Evolutionary conservation across 345 rosid genomes (phyloP), one percentile per base, ranked within the genome.

Genomic region (Hibiscus syriacus): DNA sequence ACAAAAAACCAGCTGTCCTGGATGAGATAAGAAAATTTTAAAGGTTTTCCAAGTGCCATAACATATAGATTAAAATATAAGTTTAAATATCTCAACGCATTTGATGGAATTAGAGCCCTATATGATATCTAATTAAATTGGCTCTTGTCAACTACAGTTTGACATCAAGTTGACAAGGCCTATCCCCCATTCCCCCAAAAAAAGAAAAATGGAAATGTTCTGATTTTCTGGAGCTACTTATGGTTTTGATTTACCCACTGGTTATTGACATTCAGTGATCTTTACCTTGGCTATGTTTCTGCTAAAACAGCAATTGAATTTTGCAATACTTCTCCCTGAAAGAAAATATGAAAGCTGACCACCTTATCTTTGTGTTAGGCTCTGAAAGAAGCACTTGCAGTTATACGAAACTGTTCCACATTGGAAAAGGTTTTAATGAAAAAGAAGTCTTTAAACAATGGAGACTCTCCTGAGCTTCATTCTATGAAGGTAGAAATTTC

Each of bases 391-490:
- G 95, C 96, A 58, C 87, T 89, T 69, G 82, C 86, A 45, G 82
- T 80, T 68, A 82, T 89, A 52, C 89, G 91, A 61, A 79, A 83
- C 38, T 93, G 96, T 77, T 84, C 96, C 62, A 81, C 85, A 70
- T 55, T 93, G 80, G 97, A 93, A 80, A 88, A 87, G 73, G 88
- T 89, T 82, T 76, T 87, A 60, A 70, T 85, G 73, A 86, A 76
- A 80, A 89, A 90, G 87, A 89, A 86, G 72, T 69, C 58, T 77
- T 70, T 86, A 34, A 83, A 70, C 82, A 81, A 76, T 77, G 97
- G 97, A 57, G 99, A 93, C 71, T 85, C 97, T 68, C 81, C 87
- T 22, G 97, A 93, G 79, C 56, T 87, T 75, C 99, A 87, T 89
- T 94, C 96, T 66, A 96, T 85, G 75, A 90, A 90, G 91, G 99